Percentiles rank a stretch among this genome's conserved stretches.
Evolutionary conservation across 148 eudicot genomes (phyloP).

Genomic region (Camellia sinensis): DNA sequence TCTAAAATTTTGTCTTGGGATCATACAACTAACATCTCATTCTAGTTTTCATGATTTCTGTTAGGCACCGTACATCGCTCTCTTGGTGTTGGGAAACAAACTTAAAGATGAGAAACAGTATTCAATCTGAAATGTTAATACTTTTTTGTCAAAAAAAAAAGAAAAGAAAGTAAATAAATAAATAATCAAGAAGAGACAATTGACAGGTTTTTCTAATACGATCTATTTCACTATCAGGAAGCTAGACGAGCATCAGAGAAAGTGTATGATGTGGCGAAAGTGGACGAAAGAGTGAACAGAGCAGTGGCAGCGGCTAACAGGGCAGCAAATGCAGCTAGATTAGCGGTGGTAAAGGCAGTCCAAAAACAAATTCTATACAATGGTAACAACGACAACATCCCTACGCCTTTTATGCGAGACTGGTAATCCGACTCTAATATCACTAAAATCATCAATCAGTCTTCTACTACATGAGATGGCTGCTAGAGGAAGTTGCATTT

Average conservation of each 20-base stretch:
- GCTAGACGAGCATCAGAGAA: constrained; percentile 80
- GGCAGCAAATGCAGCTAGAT: constrained; percentile 93
- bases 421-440: not conserved
- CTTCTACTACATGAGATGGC: not conserved
- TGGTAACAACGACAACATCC: constrained; percentile 37
- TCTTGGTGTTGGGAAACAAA: not conserved
- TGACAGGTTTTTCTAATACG: not conserved
- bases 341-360: constrained; percentile 83
- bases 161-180: not conserved
- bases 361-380: constrained; percentile 75
- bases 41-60: not conserved
- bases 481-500: not conserved
- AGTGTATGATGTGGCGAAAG: constrained; percentile 82
- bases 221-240: constrained; percentile 45
- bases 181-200: not conserved
- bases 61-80: no score
- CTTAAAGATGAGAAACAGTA: not conserved
- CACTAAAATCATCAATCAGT: not conserved
- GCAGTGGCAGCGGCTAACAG: constrained; percentile 85
- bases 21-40: not conserved
- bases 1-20: not conserved
- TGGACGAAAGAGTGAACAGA: constrained; percentile 85
- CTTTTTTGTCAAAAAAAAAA: no score
- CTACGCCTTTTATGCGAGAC: constrained; percentile 30
- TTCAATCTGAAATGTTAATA: not conserved